A percentile compares a stretch with the other conserved stretches of the same genome.
Conservation (phyloP, 1,139 yeast genomes). For the Kodamaea suecica region DNA sequence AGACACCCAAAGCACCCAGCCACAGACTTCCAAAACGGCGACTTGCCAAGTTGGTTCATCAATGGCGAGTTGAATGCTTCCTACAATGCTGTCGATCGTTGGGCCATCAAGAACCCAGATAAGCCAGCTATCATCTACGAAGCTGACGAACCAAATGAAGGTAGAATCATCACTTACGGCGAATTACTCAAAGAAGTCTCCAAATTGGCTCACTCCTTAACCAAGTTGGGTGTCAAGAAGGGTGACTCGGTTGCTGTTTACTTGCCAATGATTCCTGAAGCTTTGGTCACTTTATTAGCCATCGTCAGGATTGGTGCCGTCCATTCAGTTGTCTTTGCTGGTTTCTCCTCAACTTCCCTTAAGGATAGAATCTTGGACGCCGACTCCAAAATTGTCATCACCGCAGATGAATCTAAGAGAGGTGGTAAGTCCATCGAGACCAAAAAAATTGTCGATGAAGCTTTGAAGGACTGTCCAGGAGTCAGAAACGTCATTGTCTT, state of each 20-base stretch:
- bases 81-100: conserved; percentile 77
- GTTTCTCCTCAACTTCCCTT: conserved; percentile 72
- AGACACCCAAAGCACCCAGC: conserved; percentile 50
- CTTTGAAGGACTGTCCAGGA: conserved; percentile 64
- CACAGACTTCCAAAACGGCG: conserved; percentile 59
- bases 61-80: conserved; percentile 76
- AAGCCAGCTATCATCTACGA: conserved; percentile 78
- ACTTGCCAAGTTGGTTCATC: conserved; percentile 73
- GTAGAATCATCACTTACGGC: conserved; percentile 63
- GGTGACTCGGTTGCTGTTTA: conserved; percentile 86
- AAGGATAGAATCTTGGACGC: conserved; percentile 78
- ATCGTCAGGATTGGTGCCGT: conserved; percentile 76
- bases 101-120: conserved; percentile 68
- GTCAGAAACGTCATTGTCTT: conserved; percentile 69
- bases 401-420: conserved; percentile 78
- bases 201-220: conserved; percentile 66
- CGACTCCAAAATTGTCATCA: conserved; percentile 67
- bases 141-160: conserved; percentile 71
- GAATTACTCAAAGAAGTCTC: conserved; percentile 69
- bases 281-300: conserved; percentile 68
- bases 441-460: conserved; percentile 80
- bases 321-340: conserved; percentile 84
- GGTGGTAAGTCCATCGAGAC: conserved; percentile 84
- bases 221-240: conserved; percentile 65
- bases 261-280: conserved; percentile 86